Conservation (phyloP, 208 protist species). For the Acanthamoeba rhysodes region DNA sequence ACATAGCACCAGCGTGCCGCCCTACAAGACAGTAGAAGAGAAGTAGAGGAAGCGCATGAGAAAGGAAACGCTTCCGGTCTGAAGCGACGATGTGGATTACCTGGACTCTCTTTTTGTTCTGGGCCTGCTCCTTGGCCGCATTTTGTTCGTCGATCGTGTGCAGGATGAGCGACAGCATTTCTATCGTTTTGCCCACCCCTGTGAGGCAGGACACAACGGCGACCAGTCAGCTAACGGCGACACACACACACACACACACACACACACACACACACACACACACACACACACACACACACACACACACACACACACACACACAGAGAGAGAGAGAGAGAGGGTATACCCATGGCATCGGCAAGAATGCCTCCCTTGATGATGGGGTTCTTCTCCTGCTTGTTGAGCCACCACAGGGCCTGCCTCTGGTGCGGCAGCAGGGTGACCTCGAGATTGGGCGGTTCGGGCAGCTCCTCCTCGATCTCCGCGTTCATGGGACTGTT, state of each 20-base stretch:
- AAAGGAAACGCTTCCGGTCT: no score
- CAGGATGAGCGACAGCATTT: slow-evolving; percentile 38
- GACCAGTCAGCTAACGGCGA: not conserved
- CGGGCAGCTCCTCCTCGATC: slow-evolving; percentile 19
- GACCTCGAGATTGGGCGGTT: not conserved
- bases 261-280: no score
- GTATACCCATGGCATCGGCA: slow-evolving; percentile 35
- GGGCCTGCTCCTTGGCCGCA: not conserved
- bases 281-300: no score
- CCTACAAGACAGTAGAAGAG: not conserved
- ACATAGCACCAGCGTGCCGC: slow-evolving; percentile 80
- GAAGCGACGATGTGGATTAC: not conserved
- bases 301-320: no score
- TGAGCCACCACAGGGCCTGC: slow-evolving; percentile 30
- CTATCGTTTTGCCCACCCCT: slow-evolving; percentile 85
- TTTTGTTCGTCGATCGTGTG: not conserved
- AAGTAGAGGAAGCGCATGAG: no score
- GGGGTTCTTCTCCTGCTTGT: slow-evolving; percentile 4
- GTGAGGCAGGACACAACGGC: not conserved
- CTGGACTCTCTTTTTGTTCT: not conserved
- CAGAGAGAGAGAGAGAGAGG: not conserved
- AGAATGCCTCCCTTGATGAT: slow-evolving; percentile 58
- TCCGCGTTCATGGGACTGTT: slow-evolving; percentile 30
- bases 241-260: no score
- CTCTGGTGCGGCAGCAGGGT: slow-evolving; percentile 24